Evolutionary conservation across 306 rosid genomes (phyloP).

Genomic region (Vigna reflexopilosa): DNA sequence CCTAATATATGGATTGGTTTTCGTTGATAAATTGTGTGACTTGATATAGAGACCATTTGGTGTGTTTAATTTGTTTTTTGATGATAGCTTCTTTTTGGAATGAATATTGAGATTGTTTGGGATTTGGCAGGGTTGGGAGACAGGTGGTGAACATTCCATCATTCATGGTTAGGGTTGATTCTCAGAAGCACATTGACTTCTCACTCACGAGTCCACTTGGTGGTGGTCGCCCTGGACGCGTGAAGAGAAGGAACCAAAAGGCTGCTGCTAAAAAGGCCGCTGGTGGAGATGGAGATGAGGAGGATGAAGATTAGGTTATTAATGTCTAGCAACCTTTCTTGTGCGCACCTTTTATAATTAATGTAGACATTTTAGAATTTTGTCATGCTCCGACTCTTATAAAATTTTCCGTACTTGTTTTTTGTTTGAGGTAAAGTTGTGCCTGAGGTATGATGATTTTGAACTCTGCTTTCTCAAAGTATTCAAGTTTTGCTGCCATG

Average conservation of each 20-base stretch:
- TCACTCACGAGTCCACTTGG: constrained; percentile 75
- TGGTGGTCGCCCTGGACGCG: constrained; percentile 74
- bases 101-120: background rate
- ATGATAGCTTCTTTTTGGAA: background rate
- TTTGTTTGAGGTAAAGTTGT: constrained; percentile 18
- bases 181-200: constrained; percentile 82
- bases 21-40: background rate
- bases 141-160: constrained; percentile 81
- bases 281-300: constrained; percentile 78
- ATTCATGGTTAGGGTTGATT: constrained; percentile 71
- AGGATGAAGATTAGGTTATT: constrained; percentile 65
- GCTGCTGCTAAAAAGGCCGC: constrained; percentile 80
- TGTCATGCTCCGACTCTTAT: constrained; percentile 29
- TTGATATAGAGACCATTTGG: background rate
- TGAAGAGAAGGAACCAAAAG: constrained; percentile 66
- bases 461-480: constrained; percentile 13
- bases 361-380: constrained; percentile 36
- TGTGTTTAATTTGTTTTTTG: background rate
- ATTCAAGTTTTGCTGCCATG: constrained; percentile 34
- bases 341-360: background rate
- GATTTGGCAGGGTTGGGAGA: constrained; percentile 67
- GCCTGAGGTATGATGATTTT: constrained; percentile 22
- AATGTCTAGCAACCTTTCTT: background rate
- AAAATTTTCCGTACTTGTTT: constrained; percentile 8
- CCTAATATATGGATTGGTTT: too few species aligned